phyloP scores from a whole-genome alignment of 2,329 filamentous ascomycete species.

The Venturia pyrina region DNA sequence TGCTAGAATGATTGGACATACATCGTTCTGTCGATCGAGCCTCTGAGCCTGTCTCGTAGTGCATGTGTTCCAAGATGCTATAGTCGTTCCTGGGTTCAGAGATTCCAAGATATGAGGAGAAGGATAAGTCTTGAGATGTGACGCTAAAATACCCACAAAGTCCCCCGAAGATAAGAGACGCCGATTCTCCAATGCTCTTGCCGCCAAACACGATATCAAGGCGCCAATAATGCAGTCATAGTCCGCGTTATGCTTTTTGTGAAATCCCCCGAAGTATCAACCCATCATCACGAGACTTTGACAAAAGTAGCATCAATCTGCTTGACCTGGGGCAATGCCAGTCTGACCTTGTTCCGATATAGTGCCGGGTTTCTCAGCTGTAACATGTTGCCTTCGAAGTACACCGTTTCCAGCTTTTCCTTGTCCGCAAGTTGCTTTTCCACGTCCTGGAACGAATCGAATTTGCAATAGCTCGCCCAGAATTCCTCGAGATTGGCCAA shows the following conservation, averaged over 20 bases:
- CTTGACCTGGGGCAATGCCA: slow-evolving; percentile 76
- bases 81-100: not conserved
- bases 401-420: slow-evolving; percentile 73
- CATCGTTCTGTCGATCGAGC: no score
- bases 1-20: no score
- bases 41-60: no score
- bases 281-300: slow-evolving; percentile 1
- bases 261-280: not conserved
- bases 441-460: slow-evolving; percentile 72
- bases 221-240: not conserved
- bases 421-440: slow-evolving; percentile 72
- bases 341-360: slow-evolving; percentile 85
- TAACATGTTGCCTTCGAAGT: slow-evolving; percentile 90
- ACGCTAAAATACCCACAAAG: not conserved
- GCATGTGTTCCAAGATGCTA: no score
- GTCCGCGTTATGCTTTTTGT: not conserved
- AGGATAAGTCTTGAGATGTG: not conserved
- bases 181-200: not conserved
- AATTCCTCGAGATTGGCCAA: slow-evolving; percentile 73
- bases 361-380: slow-evolving; percentile 70
- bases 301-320: slow-evolving; percentile 76
- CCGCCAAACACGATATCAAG: not conserved
- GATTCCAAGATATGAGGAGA: not conserved
- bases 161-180: not conserved
- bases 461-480: slow-evolving; percentile 85